Conservation (phyloP, 345 rosid species). For the Salix purpurea region DNA sequence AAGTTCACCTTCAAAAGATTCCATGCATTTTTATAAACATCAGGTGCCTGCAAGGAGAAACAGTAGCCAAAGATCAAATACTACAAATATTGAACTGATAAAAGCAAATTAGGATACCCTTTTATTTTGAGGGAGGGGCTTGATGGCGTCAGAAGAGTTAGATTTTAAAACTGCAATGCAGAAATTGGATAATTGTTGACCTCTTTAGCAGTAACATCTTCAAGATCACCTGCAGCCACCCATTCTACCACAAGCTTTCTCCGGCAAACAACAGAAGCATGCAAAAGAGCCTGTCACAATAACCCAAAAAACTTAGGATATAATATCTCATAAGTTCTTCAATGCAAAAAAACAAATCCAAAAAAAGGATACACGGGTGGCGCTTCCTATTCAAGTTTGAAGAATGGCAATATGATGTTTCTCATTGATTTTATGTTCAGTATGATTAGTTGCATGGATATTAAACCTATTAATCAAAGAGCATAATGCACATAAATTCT, state of each 20-base stretch:
- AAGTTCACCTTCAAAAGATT: slow-evolving; percentile 59
- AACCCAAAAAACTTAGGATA: slow-evolving; percentile 15
- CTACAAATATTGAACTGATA: not conserved
- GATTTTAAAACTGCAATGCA: not conserved
- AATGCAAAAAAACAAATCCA: not conserved
- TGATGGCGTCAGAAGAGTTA: not conserved
- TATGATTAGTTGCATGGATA: not conserved
- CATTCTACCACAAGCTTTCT: slow-evolving; percentile 77
- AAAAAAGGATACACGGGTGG: not conserved
- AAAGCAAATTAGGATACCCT: not conserved
- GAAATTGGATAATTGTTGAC: slow-evolving; percentile 31
- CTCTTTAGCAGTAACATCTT: slow-evolving; percentile 63
- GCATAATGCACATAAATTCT: not conserved
- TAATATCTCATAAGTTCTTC: not conserved
- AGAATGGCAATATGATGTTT: not conserved
- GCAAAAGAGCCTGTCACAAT: slow-evolving; percentile 78
- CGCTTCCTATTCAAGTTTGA: not conserved
- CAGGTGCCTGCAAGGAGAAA: slow-evolving; percentile 58
- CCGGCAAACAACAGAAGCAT: slow-evolving; percentile 90
- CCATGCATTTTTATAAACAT: slow-evolving; percentile 86
- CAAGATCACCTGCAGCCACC: slow-evolving; percentile 99
- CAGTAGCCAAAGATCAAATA: slow-evolving; percentile 13
- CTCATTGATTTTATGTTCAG: not conserved
- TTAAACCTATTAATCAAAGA: not conserved
- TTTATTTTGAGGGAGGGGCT: not conserved